phyloP scores from a whole-genome alignment of 345 rosid genomes.

The Rhodamnia argentea region DNA sequence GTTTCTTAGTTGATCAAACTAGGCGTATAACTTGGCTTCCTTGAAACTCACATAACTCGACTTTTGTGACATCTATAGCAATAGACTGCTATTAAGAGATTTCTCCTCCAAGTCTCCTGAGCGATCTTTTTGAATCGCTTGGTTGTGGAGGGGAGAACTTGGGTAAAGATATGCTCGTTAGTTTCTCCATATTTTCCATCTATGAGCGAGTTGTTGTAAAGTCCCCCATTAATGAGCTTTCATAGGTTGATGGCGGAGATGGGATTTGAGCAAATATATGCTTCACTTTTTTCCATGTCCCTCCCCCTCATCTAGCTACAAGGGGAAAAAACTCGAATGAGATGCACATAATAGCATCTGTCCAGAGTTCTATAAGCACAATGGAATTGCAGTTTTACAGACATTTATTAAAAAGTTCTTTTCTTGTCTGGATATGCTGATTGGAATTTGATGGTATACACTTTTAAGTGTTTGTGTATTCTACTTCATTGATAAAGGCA shows the following conservation, averaged over 20 bases:
- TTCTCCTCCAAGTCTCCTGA: background rate
- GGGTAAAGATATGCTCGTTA: background rate
- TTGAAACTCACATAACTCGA: background rate
- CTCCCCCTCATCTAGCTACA: background rate
- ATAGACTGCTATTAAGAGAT: background rate
- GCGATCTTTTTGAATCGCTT: background rate
- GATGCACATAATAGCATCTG: background rate
- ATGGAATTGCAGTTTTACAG: background rate
- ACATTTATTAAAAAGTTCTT: background rate
- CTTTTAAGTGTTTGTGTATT: background rate
- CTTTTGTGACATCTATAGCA: background rate
- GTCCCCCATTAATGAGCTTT: background rate
- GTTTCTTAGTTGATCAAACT: background rate
- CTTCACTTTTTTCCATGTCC: background rate
- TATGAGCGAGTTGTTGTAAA: background rate
- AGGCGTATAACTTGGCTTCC: background rate
- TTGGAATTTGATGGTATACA: background rate
- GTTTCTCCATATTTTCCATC: background rate
- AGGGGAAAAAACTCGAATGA: background rate
- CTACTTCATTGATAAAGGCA: background rate
- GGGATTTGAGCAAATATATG: background rate
- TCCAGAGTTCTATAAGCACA: background rate
- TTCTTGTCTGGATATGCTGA: background rate
- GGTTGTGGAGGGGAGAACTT: background rate
- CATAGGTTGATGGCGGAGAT: background rate